Evolutionary conservation across 805 yeast species (phyloP), one percentile per base, ranked within the genome.

Genomic region (Saccharomycopsis microspora): DNA sequence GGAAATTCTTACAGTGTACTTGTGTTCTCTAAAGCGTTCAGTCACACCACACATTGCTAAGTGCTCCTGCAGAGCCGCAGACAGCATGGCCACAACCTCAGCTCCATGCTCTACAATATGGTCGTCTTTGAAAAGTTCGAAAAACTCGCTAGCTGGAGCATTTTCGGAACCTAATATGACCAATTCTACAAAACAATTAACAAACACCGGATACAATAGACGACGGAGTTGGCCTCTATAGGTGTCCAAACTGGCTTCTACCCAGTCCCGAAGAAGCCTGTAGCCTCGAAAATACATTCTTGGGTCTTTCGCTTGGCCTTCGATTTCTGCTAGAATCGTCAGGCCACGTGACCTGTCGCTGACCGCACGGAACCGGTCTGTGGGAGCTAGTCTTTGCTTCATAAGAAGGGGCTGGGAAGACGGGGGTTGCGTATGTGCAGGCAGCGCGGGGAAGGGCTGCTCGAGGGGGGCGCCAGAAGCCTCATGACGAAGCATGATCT

Each of bases 401-500:
- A 47, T 52, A 49, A 30, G 53, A 49, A 44, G 56, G 58, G 35
- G 60, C 53, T 51, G 47, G 8, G 30, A 28, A 10, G 7, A 36
- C n/a, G 52, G 50, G 11, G 47, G 42, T 4, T 43, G 40, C 1
- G 70, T 68, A 56, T 63, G 72, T 3, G 72, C 62, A 1, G 84
- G 73, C 8, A 64, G 67, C n/a, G 70, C 70, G 10, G 77, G 68
- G 1, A 78, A 70, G 8, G 80, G 43, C 38, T 51, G 54, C 6
- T 43, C 41, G 5, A 51, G 72, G 50, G 82, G 79, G 0, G 86
- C 72, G 54, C 82, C 76, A 4, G 48, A 50, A 39, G 50, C 44
- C 62, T 93, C 99, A 52, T 88, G 78, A 53, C 98, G 76, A 44
- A 93, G 72, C 82, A 89, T 85, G 3, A 96, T 88, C 62, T 93